phyloP scores from a whole-genome alignment of 176 grass and related monocot species.

The Tuctoria greenei region DNA sequence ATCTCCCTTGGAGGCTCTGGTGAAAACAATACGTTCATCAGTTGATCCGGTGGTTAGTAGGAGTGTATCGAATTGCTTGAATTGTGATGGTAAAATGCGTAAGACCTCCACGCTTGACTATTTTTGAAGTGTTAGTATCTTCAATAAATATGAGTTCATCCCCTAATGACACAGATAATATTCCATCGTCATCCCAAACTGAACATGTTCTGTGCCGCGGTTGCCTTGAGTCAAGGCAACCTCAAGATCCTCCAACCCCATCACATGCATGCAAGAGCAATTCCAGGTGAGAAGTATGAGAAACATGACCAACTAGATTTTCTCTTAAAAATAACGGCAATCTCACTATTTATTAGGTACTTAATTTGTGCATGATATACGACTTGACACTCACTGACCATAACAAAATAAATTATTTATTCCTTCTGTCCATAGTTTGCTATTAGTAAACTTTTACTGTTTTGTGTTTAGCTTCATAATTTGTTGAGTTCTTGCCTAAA shows the following conservation, averaged over 20 bases:
- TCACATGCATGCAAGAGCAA: conserved; percentile 40
- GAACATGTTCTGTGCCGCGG: conserved; percentile 44
- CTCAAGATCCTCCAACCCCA: conserved; percentile 39
- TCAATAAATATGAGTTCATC: conserved; percentile 32
- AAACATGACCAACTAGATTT: conserved; percentile 14
- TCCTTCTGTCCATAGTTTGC: neutral
- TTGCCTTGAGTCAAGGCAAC: conserved; percentile 50
- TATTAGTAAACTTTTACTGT: neutral
- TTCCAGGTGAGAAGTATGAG: conserved; percentile 41
- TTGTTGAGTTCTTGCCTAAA: conserved; percentile 21
- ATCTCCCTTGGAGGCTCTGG: conserved; percentile 53
- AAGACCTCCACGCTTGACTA: conserved; percentile 25
- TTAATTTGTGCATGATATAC: neutral
- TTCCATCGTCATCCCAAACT: conserved; percentile 35
- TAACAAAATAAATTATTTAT: neutral
- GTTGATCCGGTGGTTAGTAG: conserved; percentile 47
- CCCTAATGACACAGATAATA: conserved; percentile 42
- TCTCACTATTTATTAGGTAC: conserved; percentile 5
- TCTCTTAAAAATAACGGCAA: conserved; percentile 8
- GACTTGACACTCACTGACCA: neutral
- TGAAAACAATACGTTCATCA: conserved; percentile 50
- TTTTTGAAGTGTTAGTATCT: conserved; percentile 3
- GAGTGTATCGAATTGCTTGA: conserved; percentile 46
- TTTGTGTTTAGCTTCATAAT: conserved; percentile 1
- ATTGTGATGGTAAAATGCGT: conserved; percentile 48